Conservation (phyloP, 192 early-diverging fungal species). For the Gaertneriomyces semiglobifer region DNA sequence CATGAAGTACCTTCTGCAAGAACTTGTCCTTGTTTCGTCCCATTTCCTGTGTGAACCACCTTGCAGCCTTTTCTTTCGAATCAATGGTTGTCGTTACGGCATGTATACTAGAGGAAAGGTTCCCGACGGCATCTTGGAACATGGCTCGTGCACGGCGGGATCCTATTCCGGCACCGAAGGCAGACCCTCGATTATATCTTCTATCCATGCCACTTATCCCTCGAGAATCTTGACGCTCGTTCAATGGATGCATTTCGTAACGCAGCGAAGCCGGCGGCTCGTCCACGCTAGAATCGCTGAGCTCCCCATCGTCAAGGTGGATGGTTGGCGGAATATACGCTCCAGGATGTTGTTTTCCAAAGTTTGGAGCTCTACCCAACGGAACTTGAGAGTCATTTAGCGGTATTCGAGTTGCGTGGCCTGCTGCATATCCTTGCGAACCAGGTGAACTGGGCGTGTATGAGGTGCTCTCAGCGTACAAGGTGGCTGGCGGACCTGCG, state of each 20-base stretch:
- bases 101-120: slow-evolving; percentile 11
- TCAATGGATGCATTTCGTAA: slow-evolving; percentile 49
- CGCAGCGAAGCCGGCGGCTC: slow-evolving; percentile 64
- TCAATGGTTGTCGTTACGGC: neutral
- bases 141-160: neutral
- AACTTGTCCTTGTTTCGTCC: slow-evolving; percentile 85
- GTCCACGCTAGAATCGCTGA: slow-evolving; percentile 35
- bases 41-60: slow-evolving; percentile 53
- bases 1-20: slow-evolving; percentile 23
- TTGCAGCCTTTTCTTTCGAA: slow-evolving; percentile 57
- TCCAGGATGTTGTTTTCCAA: neutral
- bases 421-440: neutral
- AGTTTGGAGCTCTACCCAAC: neutral
- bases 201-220: neutral
- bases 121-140: neutral
- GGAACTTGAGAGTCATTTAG: neutral
- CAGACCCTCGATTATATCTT: neutral
- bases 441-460: neutral
- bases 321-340: slow-evolving; percentile 25
- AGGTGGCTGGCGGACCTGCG: neutral
- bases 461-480: neutral
- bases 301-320: slow-evolving; percentile 8
- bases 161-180: neutral
- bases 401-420: neutral
- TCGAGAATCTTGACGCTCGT: neutral